Evolutionary conservation across 2,329 filamentous ascomycete genomes (phyloP).

Genomic region (Penicillium sclerotiorum): DNA sequence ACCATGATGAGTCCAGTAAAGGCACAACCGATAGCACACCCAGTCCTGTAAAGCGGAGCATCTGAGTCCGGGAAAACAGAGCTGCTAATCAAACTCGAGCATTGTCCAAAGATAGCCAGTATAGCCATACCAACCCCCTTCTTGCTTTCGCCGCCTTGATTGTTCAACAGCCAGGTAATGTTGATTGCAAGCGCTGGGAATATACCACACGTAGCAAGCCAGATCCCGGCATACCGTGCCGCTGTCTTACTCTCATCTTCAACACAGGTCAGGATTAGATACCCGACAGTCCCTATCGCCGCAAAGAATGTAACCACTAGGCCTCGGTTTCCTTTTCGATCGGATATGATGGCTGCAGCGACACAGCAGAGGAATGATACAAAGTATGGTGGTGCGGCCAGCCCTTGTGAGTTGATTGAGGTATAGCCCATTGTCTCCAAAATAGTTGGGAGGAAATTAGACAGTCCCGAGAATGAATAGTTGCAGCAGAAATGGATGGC

Average conservation of each 20-base stretch:
- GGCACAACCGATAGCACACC: slow-evolving; percentile 26
- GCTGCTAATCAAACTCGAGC: slow-evolving; percentile 27
- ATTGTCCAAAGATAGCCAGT: slow-evolving; percentile 27
- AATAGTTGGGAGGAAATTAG: slow-evolving; percentile 49
- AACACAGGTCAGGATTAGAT: slow-evolving; percentile 31
- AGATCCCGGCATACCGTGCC: slow-evolving; percentile 42
- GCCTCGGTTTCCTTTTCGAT: slow-evolving; percentile 41
- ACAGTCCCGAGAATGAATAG: slow-evolving; percentile 41
- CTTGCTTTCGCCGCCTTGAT: slow-evolving; percentile 30
- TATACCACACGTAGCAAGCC: slow-evolving; percentile 35
- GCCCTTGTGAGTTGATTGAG: slow-evolving; percentile 43
- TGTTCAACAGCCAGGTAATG: slow-evolving; percentile 31
- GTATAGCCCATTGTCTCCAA: slow-evolving; percentile 45
- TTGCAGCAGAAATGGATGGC: slow-evolving; percentile 45
- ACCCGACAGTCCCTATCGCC: slow-evolving; percentile 35
- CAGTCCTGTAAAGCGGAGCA: slow-evolving; percentile 18
- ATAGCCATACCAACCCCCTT: slow-evolving; percentile 28
- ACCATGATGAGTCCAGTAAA: slow-evolving; percentile 26
- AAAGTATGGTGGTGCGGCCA: slow-evolving; percentile 48
- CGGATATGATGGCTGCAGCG: slow-evolving; percentile 35
- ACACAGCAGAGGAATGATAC: slow-evolving; percentile 39
- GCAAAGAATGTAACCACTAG: slow-evolving; percentile 34
- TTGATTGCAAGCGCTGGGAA: slow-evolving; percentile 28
- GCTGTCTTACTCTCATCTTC: slow-evolving; percentile 26
- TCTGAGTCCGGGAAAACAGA: slow-evolving; percentile 27